Evolutionary conservation across 139 green algal species (phyloP), one percentile per base, ranked within the genome.

Genomic region (Edaphochlamys debaryana): DNA sequence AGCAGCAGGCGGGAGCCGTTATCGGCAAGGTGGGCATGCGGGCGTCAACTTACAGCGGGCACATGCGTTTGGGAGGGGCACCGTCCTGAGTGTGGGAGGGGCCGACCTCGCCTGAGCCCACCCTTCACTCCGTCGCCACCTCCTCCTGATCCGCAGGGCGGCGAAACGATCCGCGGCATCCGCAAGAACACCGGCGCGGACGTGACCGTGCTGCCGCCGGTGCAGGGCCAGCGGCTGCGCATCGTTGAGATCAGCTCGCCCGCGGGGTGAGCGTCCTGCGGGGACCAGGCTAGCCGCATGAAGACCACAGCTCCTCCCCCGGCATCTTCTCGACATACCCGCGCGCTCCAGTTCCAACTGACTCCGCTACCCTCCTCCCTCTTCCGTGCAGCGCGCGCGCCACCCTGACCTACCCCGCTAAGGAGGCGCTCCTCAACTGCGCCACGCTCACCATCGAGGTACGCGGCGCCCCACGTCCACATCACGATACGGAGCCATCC

Each of bases 21-120:
- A 82, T 82, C 54, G 75, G 75, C 41, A 82, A 82, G 75, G 75
- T 76, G 38, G 2, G 69, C n/a, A n/a, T n/a, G n/a, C n/a, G n/a
- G n/a, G n/a, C n/a, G n/a, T n/a, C n/a, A n/a, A n/a, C n/a, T n/a
- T n/a, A n/a, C n/a, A n/a, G n/a, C n/a, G n/a, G n/a, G n/a, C n/a
- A n/a, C n/a, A n/a, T n/a, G n/a, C n/a, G n/a, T n/a, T n/a, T n/a
- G n/a, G n/a, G n/a, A n/a, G n/a, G n/a, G n/a, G n/a, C n/a, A n/a
- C n/a, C n/a, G n/a, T n/a, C n/a, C n/a, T n/a, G n/a, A n/a, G n/a
- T n/a, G n/a, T n/a, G n/a, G n/a, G n/a, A n/a, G n/a, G n/a, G n/a
- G n/a, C n/a, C n/a, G n/a, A n/a, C n/a, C n/a, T n/a, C n/a, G n/a
- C n/a, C n/a, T n/a, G n/a, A n/a, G n/a, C n/a, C n/a, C n/a, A n/a